These are phyloP conservation scores for Jaapia argillacea DNA, from an alignment of 768 basidiomycete genomes.

Conservation along the genomic window DNA sequence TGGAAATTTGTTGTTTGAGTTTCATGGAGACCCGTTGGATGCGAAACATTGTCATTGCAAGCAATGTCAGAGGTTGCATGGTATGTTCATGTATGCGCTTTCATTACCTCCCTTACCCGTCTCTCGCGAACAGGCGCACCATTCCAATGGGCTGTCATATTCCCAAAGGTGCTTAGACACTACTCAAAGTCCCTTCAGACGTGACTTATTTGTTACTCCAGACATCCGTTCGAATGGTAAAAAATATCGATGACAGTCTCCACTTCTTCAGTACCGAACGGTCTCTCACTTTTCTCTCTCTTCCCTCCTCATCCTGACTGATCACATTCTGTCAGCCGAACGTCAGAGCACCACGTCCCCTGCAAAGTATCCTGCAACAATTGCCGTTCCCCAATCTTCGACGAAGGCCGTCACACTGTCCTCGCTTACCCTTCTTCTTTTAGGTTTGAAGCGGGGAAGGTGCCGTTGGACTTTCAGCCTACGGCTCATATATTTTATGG, in stretches of 20 bases:
- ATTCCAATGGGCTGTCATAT: slow-evolving; percentile 25
- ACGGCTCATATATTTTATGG: slow-evolving; percentile 21
- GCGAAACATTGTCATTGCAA: slow-evolving; percentile 23
- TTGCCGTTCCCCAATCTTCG: slow-evolving; percentile 22
- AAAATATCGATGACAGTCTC: slow-evolving; percentile 17
- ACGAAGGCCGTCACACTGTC: slow-evolving; percentile 22
- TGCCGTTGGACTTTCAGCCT: slow-evolving; percentile 18
- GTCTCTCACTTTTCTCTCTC: background rate
- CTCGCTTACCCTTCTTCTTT: slow-evolving; percentile 21
- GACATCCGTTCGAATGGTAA: slow-evolving; percentile 21
- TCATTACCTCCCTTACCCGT: background rate
- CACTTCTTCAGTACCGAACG: slow-evolving; percentile 21
- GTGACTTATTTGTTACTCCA: background rate
- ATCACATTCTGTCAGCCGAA: background rate
- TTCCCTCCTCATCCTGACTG: background rate
- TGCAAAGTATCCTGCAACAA: slow-evolving; percentile 23
- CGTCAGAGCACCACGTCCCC: slow-evolving; percentile 17
- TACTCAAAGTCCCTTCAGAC: too few species aligned
- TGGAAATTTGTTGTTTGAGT: slow-evolving; percentile 18
- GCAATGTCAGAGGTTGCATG: slow-evolving; percentile 20
- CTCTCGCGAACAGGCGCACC: slow-evolving; percentile 18
- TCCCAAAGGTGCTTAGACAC: slow-evolving; percentile 20
- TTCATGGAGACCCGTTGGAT: slow-evolving; percentile 21
- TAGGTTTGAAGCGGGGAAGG: slow-evolving; percentile 15
- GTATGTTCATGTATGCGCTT: background rate